Evolutionary conservation across 2,329 filamentous ascomycete genomes (phyloP).

Genomic region (Elsinoe arachidis): DNA sequence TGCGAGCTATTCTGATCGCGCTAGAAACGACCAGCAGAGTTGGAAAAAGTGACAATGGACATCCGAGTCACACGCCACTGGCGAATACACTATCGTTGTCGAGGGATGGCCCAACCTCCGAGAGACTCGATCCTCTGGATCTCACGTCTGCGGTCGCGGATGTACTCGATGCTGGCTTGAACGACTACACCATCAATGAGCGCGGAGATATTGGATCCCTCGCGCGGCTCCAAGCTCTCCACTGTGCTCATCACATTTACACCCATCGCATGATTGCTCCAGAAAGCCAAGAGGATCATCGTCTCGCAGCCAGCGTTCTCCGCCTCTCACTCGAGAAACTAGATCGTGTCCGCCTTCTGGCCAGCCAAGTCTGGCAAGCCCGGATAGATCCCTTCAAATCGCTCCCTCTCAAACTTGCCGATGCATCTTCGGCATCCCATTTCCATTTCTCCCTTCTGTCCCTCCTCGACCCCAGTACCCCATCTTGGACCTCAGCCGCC

Average conservation of each 20-base stretch:
- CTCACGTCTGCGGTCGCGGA: constrained; percentile 19
- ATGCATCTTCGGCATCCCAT: constrained; percentile 9
- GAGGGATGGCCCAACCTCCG: not conserved
- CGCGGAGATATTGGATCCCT: constrained; percentile 85
- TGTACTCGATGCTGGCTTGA: constrained; percentile 43
- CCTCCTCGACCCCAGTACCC: not conserved
- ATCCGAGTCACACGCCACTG: not conserved
- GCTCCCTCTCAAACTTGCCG: not conserved
- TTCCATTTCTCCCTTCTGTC: not conserved
- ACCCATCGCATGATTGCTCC: constrained; percentile 11
- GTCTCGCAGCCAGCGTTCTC: constrained; percentile 32
- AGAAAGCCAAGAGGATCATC: not conserved
- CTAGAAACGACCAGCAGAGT: constrained; percentile 8
- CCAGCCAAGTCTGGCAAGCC: constrained; percentile 40
- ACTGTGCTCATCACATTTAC: constrained; percentile 47
- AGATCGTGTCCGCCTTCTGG: constrained; percentile 69
- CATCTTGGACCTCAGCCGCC: constrained; percentile 29
- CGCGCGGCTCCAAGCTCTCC: constrained; percentile 70
- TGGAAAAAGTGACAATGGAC: too few relatives aligned
- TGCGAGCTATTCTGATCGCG: constrained; percentile 31
- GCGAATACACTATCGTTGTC: too few relatives aligned
- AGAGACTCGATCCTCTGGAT: not conserved
- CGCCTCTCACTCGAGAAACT: constrained; percentile 80
- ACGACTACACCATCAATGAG: constrained; percentile 86
- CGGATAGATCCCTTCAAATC: not conserved